phyloP scores from a whole-genome alignment of 1,139 yeast species.

The Zygoascus meyerae region DNA sequence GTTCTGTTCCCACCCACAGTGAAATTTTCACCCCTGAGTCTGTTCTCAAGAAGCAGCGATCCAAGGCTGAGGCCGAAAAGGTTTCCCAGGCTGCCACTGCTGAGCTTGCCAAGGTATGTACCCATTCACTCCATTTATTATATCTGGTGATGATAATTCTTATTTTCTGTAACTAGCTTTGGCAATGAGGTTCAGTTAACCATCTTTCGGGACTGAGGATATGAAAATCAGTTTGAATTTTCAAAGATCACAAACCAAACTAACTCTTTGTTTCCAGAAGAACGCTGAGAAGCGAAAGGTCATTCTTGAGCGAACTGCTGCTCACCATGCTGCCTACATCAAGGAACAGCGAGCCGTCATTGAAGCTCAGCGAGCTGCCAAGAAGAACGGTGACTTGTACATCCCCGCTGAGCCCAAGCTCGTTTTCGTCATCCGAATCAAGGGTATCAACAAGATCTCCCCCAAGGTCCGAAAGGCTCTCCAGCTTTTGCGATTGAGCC shows the following conservation, averaged over 20 bases:
- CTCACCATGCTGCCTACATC: conserved; percentile 95
- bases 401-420: conserved; percentile 97
- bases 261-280: conserved; percentile 20
- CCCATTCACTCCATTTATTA: background rate
- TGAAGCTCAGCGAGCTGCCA: conserved; percentile 94
- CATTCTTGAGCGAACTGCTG: conserved; percentile 96
- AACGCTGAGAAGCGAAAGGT: conserved; percentile 83
- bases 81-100: background rate
- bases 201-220: conserved; percentile 98
- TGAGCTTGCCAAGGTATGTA: conserved; percentile 47
- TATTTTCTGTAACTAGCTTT: conserved; percentile 29
- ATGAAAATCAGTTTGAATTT: conserved; percentile 20
- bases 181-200: conserved; percentile 85
- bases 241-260: background rate
- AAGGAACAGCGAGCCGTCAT: conserved; percentile 93
- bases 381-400: conserved; percentile 75
- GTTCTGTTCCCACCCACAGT: conserved; percentile 23
- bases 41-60: conserved; percentile 89
- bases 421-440: conserved; percentile 97
- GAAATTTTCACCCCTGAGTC: conserved; percentile 70
- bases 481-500: conserved; percentile 96
- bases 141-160: conserved; percentile 9
- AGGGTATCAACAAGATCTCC: conserved; percentile 99
- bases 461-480: conserved; percentile 99
- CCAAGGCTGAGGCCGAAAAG: conserved; percentile 32